These are phyloP conservation scores for Chaetomium sp. DNA, from an alignment of 2,329 filamentous ascomycete species.

Conservation along the genomic window DNA sequence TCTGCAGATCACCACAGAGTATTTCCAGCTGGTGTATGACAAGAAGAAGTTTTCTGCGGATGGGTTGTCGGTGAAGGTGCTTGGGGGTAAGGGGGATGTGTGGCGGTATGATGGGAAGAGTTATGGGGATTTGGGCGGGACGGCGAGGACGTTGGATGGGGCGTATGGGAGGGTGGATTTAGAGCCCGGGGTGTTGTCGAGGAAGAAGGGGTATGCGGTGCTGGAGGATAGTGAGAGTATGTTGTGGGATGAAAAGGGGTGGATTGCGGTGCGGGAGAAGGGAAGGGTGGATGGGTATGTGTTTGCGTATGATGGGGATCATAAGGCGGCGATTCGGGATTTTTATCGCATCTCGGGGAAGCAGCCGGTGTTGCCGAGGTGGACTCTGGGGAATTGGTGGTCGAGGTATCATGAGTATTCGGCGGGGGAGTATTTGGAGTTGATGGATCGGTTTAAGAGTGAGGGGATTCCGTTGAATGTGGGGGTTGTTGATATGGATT, in stretches of 20 bases:
- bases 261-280: conserved; percentile 19
- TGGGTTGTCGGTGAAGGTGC: conserved; percentile 41
- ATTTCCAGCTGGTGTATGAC: conserved; percentile 52
- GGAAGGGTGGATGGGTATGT: conserved; percentile 24
- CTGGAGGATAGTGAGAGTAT: conserved; percentile 25
- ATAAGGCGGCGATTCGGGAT: conserved; percentile 25
- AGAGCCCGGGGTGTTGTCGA: conserved; percentile 24
- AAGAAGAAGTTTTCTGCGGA: conserved; percentile 47
- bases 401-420: conserved; percentile 55
- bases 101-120: conserved; percentile 48
- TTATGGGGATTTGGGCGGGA: conserved; percentile 37
- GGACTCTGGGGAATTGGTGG: conserved; percentile 60
- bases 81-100: conserved; percentile 30
- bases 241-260: conserved; percentile 23
- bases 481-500: conserved; percentile 60
- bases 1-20: conserved; percentile 50
- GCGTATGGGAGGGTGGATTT: conserved; percentile 25
- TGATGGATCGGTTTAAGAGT: conserved; percentile 50
- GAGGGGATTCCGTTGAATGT: conserved; percentile 51
- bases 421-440: conserved; percentile 46
- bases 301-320: conserved; percentile 23
- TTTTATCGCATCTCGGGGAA: conserved; percentile 31
- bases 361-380: conserved; percentile 29
- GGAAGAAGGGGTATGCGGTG: conserved; percentile 19
- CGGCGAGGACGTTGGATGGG: conserved; percentile 30